These are phyloP conservation scores for Durio zibethinus DNA, from an alignment of 345 rosid species.

Conservation along the genomic window DNA sequence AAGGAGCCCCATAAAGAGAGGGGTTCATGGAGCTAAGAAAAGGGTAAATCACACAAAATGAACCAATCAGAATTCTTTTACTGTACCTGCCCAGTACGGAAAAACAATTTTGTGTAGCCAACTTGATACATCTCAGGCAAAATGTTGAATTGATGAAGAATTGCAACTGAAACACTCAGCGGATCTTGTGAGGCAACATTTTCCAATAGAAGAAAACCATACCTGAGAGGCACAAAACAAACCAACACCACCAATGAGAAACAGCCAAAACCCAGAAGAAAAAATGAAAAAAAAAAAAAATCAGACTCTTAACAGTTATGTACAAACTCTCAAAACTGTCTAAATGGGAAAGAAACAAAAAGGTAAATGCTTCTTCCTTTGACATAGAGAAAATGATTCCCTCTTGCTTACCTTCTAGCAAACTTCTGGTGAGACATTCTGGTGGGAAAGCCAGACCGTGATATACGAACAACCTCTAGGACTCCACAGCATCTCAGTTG, in stretches of 20 bases:
- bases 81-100: slow-evolving; percentile 93
- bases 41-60: neutral
- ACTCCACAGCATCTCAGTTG: slow-evolving; percentile 98
- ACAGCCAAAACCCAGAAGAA: neutral
- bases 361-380: neutral
- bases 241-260: slow-evolving; percentile 3
- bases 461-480: slow-evolving; percentile 95
- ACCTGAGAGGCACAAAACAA: slow-evolving; percentile 45
- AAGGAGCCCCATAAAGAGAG: neutral
- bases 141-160: slow-evolving; percentile 94
- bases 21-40: neutral
- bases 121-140: slow-evolving; percentile 99
- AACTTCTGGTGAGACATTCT: slow-evolving; percentile 96
- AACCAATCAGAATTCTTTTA: neutral
- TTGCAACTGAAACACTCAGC: slow-evolving; percentile 93
- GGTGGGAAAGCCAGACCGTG: slow-evolving; percentile 96
- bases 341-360: neutral
- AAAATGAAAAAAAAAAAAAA: neutral
- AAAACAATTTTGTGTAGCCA: slow-evolving; percentile 95
- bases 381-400: slow-evolving; percentile 2
- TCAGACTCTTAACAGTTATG: neutral
- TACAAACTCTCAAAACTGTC: neutral
- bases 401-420: slow-evolving; percentile 62
- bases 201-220: slow-evolving; percentile 92
- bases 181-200: slow-evolving; percentile 81